Conservation (phyloP, 306 rosid genomes). For the Quercus berberidifolia region DNA sequence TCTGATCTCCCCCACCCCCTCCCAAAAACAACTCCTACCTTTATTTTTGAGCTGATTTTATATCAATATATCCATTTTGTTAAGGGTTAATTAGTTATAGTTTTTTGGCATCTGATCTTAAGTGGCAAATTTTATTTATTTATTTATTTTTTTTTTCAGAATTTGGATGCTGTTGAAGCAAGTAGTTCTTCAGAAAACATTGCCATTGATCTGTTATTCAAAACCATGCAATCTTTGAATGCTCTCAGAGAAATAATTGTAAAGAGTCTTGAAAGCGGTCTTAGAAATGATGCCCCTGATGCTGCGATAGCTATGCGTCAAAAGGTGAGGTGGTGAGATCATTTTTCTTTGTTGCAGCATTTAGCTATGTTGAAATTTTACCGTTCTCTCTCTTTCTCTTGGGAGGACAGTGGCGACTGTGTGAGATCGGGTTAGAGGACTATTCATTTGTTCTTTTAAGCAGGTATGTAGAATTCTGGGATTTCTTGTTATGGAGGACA, state of each 20-base stretch:
- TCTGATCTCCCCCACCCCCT: neutral
- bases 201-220: slow-evolving; percentile 49
- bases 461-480: slow-evolving; percentile 50
- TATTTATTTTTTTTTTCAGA: slow-evolving; percentile 43
- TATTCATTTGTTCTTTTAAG: slow-evolving; percentile 91
- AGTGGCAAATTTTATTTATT: neutral
- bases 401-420: slow-evolving; percentile 85
- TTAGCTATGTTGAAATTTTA: slow-evolving; percentile 18
- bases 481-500: slow-evolving; percentile 20
- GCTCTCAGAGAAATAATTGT: slow-evolving; percentile 64
- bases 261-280: slow-evolving; percentile 94
- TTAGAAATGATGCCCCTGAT: slow-evolving; percentile 97
- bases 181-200: slow-evolving; percentile 31
- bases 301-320: slow-evolving; percentile 96
- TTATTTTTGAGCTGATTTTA: neutral
- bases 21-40: neutral
- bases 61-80: neutral
- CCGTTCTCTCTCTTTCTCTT: slow-evolving; percentile 22
- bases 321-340: slow-evolving; percentile 73
- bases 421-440: slow-evolving; percentile 98
- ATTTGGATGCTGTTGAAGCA: slow-evolving; percentile 64
- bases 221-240: slow-evolving; percentile 77
- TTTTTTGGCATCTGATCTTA: slow-evolving; percentile 13
- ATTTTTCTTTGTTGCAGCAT: slow-evolving; percentile 19
- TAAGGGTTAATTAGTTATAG: slow-evolving; percentile 6